Evolutionary conservation across 2,329 filamentous ascomycete genomes (phyloP).

Genomic region (Alternaria tenuissima): DNA sequence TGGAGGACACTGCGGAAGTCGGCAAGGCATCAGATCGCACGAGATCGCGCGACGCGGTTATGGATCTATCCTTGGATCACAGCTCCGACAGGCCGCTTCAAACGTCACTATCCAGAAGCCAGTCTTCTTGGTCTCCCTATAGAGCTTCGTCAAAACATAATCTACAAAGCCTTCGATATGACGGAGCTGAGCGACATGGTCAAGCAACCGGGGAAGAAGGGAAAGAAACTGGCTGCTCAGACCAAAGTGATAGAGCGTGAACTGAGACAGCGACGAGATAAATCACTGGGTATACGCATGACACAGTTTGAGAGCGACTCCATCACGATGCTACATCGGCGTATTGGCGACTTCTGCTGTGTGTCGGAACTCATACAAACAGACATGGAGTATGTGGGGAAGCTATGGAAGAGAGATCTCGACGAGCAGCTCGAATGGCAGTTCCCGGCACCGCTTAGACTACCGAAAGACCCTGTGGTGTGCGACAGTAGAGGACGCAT

Average conservation of each 20-base stretch:
- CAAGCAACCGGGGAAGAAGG: not conserved
- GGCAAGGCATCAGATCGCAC: conserved; percentile 4
- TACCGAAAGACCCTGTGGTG: not conserved
- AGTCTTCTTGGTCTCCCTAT: conserved; percentile 23
- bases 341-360: conserved; percentile 10
- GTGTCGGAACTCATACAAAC: conserved; percentile 15
- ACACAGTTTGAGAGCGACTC: not conserved
- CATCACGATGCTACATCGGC: conserved; percentile 4
- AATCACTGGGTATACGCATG: not conserved
- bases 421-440: not conserved
- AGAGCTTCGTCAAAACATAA: conserved; percentile 24
- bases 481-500: not conserved
- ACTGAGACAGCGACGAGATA: not conserved
- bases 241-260: not conserved
- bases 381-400: conserved; percentile 23
- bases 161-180: conserved; percentile 7
- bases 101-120: conserved; percentile 4
- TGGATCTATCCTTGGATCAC: conserved; percentile 19
- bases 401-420: conserved; percentile 12
- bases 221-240: not conserved
- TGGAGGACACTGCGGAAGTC: conserved; percentile 1
- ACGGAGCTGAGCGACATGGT: not conserved
- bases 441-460: not conserved
- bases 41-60: not conserved
- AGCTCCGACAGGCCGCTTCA: not conserved